These are phyloP conservation scores for Uncinocarpus reesii DNA, from an alignment of 2,329 filamentous ascomycete species.

Conservation along the genomic window DNA sequence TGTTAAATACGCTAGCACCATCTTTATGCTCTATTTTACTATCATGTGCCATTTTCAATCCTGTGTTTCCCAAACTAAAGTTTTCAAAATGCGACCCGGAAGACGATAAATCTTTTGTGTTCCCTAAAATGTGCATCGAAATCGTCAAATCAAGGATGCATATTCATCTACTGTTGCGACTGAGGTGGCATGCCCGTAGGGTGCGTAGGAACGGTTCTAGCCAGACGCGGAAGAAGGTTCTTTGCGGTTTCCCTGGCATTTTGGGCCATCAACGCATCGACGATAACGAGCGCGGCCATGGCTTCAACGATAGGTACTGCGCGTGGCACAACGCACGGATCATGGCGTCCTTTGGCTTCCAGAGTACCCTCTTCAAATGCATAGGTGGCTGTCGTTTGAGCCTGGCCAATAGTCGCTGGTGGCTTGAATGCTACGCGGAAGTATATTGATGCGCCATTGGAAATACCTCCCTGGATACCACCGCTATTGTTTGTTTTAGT, in stretches of 20 bases:
- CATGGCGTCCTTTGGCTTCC: conserved; percentile 86
- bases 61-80: neutral
- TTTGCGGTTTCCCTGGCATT: conserved; percentile 49
- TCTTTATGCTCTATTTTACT: neutral
- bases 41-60: neutral
- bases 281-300: conserved; percentile 79
- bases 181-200: conserved; percentile 19
- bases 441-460: conserved; percentile 86
- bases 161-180: neutral
- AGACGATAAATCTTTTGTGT: neutral
- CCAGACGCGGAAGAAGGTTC: conserved; percentile 36
- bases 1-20: no score
- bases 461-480: conserved; percentile 90
- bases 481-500: conserved; percentile 94
- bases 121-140: neutral
- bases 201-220: conserved; percentile 29
- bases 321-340: conserved; percentile 82
- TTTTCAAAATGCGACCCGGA: neutral
- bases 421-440: conserved; percentile 95
- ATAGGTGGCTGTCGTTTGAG: conserved; percentile 74
- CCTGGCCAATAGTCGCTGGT: conserved; percentile 81
- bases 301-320: conserved; percentile 65
- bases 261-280: conserved; percentile 79
- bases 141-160: no score
- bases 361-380: conserved; percentile 64